These are phyloP conservation scores for Penicillium bovifimosum DNA, from an alignment of 495 filamentous ascomycete genomes.

Conservation along the genomic window DNA sequence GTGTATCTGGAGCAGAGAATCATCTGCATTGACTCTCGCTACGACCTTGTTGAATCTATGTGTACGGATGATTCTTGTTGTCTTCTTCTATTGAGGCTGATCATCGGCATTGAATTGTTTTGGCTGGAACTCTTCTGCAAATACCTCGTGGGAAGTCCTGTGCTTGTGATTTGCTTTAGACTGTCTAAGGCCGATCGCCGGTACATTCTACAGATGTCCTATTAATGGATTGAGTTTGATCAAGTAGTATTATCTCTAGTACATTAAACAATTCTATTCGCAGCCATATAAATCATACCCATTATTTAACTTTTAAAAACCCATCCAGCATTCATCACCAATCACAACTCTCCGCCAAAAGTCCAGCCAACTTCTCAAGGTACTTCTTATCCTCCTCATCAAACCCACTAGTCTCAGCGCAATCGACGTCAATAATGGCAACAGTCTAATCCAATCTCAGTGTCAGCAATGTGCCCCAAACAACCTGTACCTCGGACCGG, in stretches of 20 bases:
- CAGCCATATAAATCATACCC: not conserved
- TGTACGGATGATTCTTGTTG: too few relatives aligned
- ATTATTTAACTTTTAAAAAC: not conserved
- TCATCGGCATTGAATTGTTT: too few relatives aligned
- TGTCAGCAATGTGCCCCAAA: constrained; percentile 11
- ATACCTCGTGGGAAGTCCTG: too few relatives aligned
- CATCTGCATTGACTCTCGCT: not conserved
- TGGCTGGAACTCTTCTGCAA: too few relatives aligned
- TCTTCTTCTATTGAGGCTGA: too few relatives aligned
- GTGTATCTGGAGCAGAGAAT: not conserved
- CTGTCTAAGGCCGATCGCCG: too few relatives aligned
- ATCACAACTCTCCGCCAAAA: constrained; percentile 66
- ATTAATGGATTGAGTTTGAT: not conserved
- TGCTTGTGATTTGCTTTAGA: too few relatives aligned
- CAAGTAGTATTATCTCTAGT: not conserved
- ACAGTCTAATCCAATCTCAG: constrained; percentile 51
- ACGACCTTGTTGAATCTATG: too few relatives aligned
- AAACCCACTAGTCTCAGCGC: constrained; percentile 63
- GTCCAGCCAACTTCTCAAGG: constrained; percentile 62
- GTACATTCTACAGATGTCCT: too few relatives aligned
- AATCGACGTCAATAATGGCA: constrained; percentile 87
- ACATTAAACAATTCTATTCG: not conserved
- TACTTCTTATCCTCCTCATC: constrained; percentile 65
- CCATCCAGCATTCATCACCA: constrained; percentile 44
- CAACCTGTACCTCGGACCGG: not conserved